phyloP scores from a whole-genome alignment of 1,284 basidiomycete genomes.

The Apiotrichum gracile region DNA sequence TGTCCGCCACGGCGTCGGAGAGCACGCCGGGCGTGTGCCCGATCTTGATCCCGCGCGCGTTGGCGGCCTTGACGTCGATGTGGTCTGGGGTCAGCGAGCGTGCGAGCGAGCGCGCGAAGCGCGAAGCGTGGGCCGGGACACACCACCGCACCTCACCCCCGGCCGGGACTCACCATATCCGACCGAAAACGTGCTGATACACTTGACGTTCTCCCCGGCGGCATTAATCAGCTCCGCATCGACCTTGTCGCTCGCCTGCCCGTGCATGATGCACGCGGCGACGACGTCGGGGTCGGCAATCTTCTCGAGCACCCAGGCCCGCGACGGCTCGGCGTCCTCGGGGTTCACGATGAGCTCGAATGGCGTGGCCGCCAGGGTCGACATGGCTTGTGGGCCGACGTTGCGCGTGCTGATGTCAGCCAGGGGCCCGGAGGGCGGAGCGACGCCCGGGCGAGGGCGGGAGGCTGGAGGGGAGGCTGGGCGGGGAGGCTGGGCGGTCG shows the following conservation, averaged over 20 bases:
- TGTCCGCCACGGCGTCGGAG: slow-evolving; percentile 83
- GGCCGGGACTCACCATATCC: slow-evolving; percentile 72
- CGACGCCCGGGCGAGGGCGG: not conserved
- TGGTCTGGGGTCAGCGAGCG: slow-evolving; percentile 57
- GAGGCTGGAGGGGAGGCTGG: not conserved
- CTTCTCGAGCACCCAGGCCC: slow-evolving; percentile 74
- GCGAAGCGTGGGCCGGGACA: no score
- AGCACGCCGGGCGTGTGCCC: slow-evolving; percentile 90
- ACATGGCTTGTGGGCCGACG: slow-evolving; percentile 67
- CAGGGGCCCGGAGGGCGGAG: not conserved
- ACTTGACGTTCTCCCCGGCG: slow-evolving; percentile 57
- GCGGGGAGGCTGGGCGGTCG: not conserved
- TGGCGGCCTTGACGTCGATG: slow-evolving; percentile 61
- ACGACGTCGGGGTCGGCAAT: slow-evolving; percentile 60
- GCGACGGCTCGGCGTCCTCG: slow-evolving; percentile 58
- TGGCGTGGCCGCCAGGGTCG: slow-evolving; percentile 50
- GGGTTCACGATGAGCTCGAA: slow-evolving; percentile 59
- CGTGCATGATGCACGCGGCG: slow-evolving; percentile 37
- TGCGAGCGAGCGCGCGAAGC: not conserved
- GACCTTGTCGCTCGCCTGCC: slow-evolving; percentile 50
- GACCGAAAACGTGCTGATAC: slow-evolving; percentile 79
- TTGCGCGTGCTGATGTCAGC: slow-evolving; percentile 41
- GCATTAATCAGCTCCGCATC: slow-evolving; percentile 65
- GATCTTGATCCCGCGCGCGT: slow-evolving; percentile 62
- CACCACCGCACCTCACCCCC: no score